A percentile compares a stretch with the other conserved stretches of the same genome.
phyloP scores from a whole-genome alignment of 2,329 filamentous ascomycete species.

The Calcarisporium arbuscula region DNA sequence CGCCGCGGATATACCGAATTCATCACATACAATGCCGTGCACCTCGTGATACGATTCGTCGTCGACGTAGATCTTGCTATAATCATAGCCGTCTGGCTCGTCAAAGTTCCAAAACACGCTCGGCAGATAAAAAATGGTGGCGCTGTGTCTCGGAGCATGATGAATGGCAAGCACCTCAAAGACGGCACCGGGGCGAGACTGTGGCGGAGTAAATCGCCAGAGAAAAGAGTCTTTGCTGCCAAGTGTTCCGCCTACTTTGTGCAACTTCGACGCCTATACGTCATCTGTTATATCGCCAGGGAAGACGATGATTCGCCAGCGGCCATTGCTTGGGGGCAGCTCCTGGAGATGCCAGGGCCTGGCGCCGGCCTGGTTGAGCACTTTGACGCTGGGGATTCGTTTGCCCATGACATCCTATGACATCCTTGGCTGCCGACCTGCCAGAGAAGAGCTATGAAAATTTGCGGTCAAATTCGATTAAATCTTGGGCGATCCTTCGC shows the following conservation, averaged over 20 bases:
- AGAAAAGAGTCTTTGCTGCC: slow-evolving; percentile 31
- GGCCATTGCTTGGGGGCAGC: slow-evolving; percentile 47
- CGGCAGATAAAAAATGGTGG: no score
- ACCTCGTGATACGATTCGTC: slow-evolving; percentile 48
- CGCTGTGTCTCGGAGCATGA: no score
- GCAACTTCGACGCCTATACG: slow-evolving; percentile 41
- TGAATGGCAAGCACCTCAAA: no score
- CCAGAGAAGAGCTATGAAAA: slow-evolving; percentile 52
- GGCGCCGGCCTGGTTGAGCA: slow-evolving; percentile 50
- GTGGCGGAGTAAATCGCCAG: no score
- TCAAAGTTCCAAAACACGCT: no score
- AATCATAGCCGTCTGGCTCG: slow-evolving; percentile 56
- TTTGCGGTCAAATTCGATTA: slow-evolving; percentile 58
- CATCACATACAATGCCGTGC: slow-evolving; percentile 43
- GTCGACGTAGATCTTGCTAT: slow-evolving; percentile 51
- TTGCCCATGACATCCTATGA: slow-evolving; percentile 56
- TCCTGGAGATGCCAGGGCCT: slow-evolving; percentile 55
- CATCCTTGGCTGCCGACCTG: slow-evolving; percentile 49
- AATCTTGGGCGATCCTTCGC: slow-evolving; percentile 53
- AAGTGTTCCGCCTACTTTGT: slow-evolving; percentile 41
- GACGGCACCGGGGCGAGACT: no score
- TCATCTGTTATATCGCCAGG: slow-evolving; percentile 46
- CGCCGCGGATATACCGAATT: no score
- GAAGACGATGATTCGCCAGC: slow-evolving; percentile 56
- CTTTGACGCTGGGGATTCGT: slow-evolving; percentile 55